A percentile compares a stretch with the other conserved stretches of the same genome.
These are phyloP conservation scores for Blastobotrys illinoisensis DNA, from an alignment of 1,139 yeast species.

Conservation along the genomic window DNA sequence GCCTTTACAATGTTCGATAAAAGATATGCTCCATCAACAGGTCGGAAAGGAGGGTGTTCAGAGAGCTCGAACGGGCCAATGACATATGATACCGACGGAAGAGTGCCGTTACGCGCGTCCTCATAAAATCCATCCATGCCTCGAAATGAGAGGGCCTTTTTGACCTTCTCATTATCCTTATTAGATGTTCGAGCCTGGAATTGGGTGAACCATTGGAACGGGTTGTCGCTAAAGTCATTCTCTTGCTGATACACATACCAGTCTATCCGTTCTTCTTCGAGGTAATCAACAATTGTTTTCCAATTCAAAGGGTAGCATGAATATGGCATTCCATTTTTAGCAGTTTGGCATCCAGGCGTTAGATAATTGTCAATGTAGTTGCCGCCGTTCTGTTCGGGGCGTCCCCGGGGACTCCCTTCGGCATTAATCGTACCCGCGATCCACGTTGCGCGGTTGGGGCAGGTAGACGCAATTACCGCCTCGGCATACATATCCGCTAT, in stretches of 20 bases:
- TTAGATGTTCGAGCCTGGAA: constrained; percentile 11
- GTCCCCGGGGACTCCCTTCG: constrained; percentile 14
- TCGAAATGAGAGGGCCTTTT: constrained; percentile 13
- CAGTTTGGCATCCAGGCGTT: constrained; percentile 19
- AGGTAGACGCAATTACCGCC: constrained; percentile 25
- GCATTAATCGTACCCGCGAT: constrained; percentile 24
- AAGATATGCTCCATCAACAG: constrained; percentile 22
- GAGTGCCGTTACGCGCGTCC: constrained; percentile 12
- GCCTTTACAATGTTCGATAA: constrained; percentile 17
- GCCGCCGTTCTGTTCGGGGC: constrained; percentile 19
- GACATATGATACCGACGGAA: constrained; percentile 18
- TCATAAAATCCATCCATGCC: constrained; percentile 17
- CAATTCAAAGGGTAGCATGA: constrained; percentile 23
- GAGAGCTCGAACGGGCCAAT: constrained; percentile 20
- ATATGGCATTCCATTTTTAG: constrained; percentile 14
- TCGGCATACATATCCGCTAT: constrained; percentile 27
- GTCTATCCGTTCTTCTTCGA: constrained; percentile 19
- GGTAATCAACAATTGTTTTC: constrained; percentile 23
- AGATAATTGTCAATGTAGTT: constrained; percentile 25
- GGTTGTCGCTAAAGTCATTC: constrained; percentile 25
- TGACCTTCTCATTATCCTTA: background rate
- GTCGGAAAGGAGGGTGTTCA: constrained; percentile 23
- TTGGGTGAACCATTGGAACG: constrained; percentile 21
- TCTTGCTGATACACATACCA: constrained; percentile 25
- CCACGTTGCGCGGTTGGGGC: constrained; percentile 27